Base-by-base conservation (phyloP, 768 basidiomycete genomes). In the Lactifluus subvellereus region DNA sequence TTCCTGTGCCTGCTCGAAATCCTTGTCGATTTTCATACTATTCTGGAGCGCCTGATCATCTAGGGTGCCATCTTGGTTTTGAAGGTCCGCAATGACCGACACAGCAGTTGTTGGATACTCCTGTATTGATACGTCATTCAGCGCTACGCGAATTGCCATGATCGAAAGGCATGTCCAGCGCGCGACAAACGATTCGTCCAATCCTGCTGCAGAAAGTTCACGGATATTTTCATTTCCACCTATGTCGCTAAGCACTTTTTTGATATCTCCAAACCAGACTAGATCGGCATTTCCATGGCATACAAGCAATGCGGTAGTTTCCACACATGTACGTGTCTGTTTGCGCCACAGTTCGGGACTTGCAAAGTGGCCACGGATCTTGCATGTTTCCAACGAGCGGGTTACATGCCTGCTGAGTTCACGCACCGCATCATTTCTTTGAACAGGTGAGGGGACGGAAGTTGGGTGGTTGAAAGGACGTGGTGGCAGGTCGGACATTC, bases 261-360 rank as follows among this genome's bases (percentile, higher is more conserved):
- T 5, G 22, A 60, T 59, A n/a, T 64, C 63, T 18, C 45, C 58
- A 47, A 64, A 57, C 61, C 61, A 62, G 20, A 20, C 18, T 42
- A 40, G 54, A 18, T 50, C n/a, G 7, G 38, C 47, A 9, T 56
- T 40, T 47, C 48, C 42, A 37, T 16, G 37, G 16, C 45, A 40
- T 16, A 54, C 35, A 32, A 59, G 58, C 18, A 35, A 40, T 7
- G 59, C 43, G 13, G 53, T 30, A 1, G 58, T 58, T 11, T 54
- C 47, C 18, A 55, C 32, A 33, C 58, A 59, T 9, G 62, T 50
- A 18, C 61, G 56, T 13, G 61, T 56, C 2, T 50, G 61, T 27
- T 47, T 52, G 37, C 55, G 61, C 14, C 55, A 56, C 3, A 38
- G 32, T 14, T 50, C 42, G 5, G 45, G 20, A 38, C 18, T 47